Evolutionary conservation across 345 rosid species (phyloP), one percentile per base, ranked within the genome.

Genomic region (Syzygium jambos): DNA sequence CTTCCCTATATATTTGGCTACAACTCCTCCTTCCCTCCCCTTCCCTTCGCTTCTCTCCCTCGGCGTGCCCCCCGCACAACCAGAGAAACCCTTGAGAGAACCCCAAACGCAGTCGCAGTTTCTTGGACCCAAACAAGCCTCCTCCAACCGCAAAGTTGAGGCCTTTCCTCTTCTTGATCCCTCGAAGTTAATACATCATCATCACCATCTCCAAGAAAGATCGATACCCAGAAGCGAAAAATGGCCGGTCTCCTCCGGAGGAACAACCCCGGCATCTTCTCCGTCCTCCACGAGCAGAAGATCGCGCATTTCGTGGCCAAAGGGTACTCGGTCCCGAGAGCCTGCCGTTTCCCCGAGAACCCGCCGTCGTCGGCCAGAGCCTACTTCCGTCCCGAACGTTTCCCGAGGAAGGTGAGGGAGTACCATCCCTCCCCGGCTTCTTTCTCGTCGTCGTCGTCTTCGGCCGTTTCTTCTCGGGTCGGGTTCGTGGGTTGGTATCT

Each of bases 401-500:
- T 87, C n/a, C 59, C 87, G 27, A 91, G 91, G 86, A 95, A 88
- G 88, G 53, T 85, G 11, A 91, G 90, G 83, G 93, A 90, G 11
- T 88, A 87, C 43, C 91, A 89, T 54, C 51, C 88, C 13, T 85
- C 92, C 22, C 86, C 91, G 1, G 86, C 94, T 43, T 78, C 91
- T 12, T 82, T 92, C 23, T 86, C 94, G 2, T 86, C 93, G 2
- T 80, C 92, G 11, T 30, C 65, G 16, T 59, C 65, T 16, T 29
- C 65, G 29, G 87, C 91, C 17, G 27, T 89, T 53, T 84, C 93
- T 73, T 43, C 89, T 29, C 93, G 88, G 87, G 56, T 91, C 9
- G 94, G 96, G 52, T 92, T 98, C 83, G 91, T 98, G 30, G 93
- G 95, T 0, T 96, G 99, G 99, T 95, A 98, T 89, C 87, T 98